Percentiles rank a stretch among this genome's conserved stretches.
Evolutionary conservation across 345 rosid genomes (phyloP).

Genomic region (Salix viminalis): DNA sequence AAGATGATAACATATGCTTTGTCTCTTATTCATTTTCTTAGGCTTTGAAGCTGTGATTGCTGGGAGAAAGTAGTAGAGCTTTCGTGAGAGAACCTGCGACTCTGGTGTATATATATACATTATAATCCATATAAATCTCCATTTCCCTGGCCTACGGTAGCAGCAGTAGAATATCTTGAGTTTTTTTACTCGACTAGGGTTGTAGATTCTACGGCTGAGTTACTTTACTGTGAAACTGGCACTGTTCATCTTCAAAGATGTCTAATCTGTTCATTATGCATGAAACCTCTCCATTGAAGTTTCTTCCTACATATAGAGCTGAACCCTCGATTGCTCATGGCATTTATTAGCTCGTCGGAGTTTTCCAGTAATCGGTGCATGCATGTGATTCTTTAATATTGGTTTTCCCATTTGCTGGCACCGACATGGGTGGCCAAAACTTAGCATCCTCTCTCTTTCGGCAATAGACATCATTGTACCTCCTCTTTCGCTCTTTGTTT

Average conservation of each 20-base stretch:
- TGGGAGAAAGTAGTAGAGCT: conserved; percentile 1
- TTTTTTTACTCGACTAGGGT: background rate
- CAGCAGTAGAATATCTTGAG: background rate
- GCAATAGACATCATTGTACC: background rate
- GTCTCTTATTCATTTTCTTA: background rate
- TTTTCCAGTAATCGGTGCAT: background rate
- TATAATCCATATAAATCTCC: background rate
- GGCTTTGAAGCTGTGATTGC: conserved; percentile 3
- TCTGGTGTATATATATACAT: background rate
- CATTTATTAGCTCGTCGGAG: background rate
- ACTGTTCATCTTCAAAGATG: background rate
- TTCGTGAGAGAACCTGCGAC: background rate
- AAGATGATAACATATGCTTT: background rate
- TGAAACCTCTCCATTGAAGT: background rate
- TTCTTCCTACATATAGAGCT: background rate
- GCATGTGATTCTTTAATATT: background rate
- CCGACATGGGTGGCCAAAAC: background rate
- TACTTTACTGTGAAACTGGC: background rate
- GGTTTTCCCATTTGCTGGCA: background rate
- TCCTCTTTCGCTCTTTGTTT: background rate
- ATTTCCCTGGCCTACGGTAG: background rate
- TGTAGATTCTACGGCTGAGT: conserved; percentile 1
- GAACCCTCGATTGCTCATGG: background rate
- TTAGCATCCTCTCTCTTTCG: too few relatives aligned
- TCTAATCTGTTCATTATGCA: background rate